Percentiles rank a stretch among this genome's conserved stretches.
These are phyloP conservation scores for Fusarium sororula DNA, from an alignment of 2,329 filamentous ascomycete species.

Conservation along the genomic window DNA sequence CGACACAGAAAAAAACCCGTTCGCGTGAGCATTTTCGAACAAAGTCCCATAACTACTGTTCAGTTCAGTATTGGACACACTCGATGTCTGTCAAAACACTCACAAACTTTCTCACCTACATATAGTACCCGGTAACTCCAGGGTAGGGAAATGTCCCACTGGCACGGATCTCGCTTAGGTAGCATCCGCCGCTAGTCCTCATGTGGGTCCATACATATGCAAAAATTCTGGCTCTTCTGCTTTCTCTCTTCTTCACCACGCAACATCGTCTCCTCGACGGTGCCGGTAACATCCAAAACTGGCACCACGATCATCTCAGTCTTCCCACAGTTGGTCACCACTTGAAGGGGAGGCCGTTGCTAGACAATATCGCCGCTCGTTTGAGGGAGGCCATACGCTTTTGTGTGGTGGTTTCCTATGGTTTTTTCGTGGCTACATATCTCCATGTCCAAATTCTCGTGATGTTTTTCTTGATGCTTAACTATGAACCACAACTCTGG, in stretches of 20 bases:
- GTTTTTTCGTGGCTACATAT: slow-evolving; percentile 53
- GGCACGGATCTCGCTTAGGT: slow-evolving; percentile 9
- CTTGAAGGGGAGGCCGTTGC: slow-evolving; percentile 43
- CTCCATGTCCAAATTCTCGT: not conserved
- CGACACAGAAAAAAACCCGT: not conserved
- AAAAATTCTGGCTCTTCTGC: slow-evolving; percentile 12
- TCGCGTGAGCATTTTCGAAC: slow-evolving; percentile 19
- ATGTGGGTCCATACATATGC: slow-evolving; percentile 6
- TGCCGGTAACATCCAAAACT: slow-evolving; percentile 36
- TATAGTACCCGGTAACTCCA: not conserved
- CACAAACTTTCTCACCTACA: not conserved
- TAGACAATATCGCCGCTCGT: slow-evolving; percentile 53
- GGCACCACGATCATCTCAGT: slow-evolving; percentile 35
- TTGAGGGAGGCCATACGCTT: slow-evolving; percentile 55
- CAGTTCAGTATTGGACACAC: not conserved
- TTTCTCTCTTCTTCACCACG: slow-evolving; percentile 39
- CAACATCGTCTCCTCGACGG: slow-evolving; percentile 45
- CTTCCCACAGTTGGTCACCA: slow-evolving; percentile 38
- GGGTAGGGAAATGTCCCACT: not conserved
- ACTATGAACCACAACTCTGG: not conserved
- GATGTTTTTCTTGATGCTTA: not conserved
- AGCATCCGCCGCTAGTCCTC: slow-evolving; percentile 11
- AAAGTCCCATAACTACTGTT: not conserved
- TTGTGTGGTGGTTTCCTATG: slow-evolving; percentile 55
- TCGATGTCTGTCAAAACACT: not conserved